Conservation (phyloP, 805 yeast genomes). For the Candida piceae region DNA sequence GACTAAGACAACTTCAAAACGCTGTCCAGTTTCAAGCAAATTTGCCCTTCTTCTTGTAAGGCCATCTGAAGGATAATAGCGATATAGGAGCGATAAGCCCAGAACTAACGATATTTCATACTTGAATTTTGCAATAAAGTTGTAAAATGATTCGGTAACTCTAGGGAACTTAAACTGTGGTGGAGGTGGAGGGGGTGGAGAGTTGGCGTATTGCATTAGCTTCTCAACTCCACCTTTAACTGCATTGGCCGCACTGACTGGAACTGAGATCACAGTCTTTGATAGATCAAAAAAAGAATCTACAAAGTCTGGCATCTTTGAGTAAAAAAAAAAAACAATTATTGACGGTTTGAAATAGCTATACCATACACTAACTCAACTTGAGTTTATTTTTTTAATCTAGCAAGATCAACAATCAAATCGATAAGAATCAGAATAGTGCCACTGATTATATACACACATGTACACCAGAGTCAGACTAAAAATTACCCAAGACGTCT, state of each 20-base stretch:
- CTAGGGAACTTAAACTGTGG: not conserved
- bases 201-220: not conserved
- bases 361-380: too few species aligned
- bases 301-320: constrained; percentile 17
- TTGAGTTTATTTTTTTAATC: too few species aligned
- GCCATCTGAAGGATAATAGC: not conserved
- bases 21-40: constrained; percentile 60
- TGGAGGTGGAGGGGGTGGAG: constrained; percentile 4
- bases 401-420: too few species aligned
- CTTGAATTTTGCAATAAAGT: not conserved
- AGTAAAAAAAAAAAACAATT: too few species aligned
- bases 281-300: constrained; percentile 18
- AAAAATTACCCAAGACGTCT: too few species aligned
- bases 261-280: constrained; percentile 1
- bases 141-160: not conserved
- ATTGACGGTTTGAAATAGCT: too few species aligned
- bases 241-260: constrained; percentile 1
- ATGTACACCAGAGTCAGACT: too few species aligned
- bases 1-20: constrained; percentile 69
- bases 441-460: too few species aligned
- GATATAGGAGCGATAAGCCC: constrained; percentile 2
- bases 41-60: constrained; percentile 46
- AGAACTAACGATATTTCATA: not conserved
- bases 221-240: constrained; percentile 1
- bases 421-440: too few species aligned